Conservation (phyloP, 371 early-diverging fungal genomes). For the Syncephalastrum monosporum region DNA sequence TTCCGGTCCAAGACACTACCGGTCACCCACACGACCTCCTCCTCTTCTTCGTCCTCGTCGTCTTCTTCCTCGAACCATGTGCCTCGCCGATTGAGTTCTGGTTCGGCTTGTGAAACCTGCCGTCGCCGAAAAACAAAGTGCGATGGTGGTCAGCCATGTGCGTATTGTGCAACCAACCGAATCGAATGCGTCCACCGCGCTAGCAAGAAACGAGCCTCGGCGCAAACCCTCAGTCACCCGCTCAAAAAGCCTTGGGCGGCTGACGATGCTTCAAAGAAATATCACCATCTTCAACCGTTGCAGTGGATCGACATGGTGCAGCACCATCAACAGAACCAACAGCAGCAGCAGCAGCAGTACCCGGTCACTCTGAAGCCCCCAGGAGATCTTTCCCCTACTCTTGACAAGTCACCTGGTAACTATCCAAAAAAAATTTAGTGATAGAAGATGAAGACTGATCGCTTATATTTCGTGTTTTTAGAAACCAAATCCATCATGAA, state of each 20-base stretch:
- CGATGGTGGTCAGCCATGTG: slow-evolving; percentile 44
- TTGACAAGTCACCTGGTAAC: no score
- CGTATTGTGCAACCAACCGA: slow-evolving; percentile 36
- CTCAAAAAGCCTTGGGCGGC: slow-evolving; percentile 5
- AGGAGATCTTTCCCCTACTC: no score
- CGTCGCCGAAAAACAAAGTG: slow-evolving; percentile 48
- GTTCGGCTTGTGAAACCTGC: slow-evolving; percentile 46
- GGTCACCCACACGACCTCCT: neutral
- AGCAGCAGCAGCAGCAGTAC: neutral
- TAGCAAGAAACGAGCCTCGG: slow-evolving; percentile 20
- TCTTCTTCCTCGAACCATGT: slow-evolving; percentile 3
- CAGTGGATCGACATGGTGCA: no score
- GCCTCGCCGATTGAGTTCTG: slow-evolving; percentile 38
- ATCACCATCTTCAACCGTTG: neutral
- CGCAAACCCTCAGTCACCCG: slow-evolving; percentile 3
- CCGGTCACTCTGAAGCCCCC: no score
- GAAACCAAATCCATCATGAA: slow-evolving; percentile 18
- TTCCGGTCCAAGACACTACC: slow-evolving; percentile 3
- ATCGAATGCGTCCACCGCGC: slow-evolving; percentile 35
- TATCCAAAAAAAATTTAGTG: no score
- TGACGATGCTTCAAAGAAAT: slow-evolving; percentile 8
- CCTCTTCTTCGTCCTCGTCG: neutral
- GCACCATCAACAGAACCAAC: slow-evolving; percentile 3
- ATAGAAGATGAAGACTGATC: no score
- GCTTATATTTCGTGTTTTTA: slow-evolving; percentile 1